Evolutionary conservation across 148 eudicot species (phyloP), one percentile per base, ranked within the genome.

Genomic region (Hydrangea macrophylla): DNA sequence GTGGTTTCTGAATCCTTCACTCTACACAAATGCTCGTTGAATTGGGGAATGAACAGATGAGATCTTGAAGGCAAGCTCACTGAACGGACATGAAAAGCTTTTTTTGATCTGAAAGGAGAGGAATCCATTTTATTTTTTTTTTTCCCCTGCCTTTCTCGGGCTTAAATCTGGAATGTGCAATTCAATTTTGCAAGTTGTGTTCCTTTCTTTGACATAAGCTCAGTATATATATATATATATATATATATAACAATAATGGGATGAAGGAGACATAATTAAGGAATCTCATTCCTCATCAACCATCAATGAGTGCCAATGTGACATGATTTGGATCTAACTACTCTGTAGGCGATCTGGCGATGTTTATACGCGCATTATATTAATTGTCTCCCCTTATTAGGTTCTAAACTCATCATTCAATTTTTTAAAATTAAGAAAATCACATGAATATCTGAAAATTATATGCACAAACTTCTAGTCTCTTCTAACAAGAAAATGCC

Each of bases 11-110:
- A 44, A 8, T 76, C 60, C n/a, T 58, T 67, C 10, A 78, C 53
- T 54, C 62, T 71, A 20, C 31, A 50, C 36, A 81, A 64, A 9
- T 76, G 75, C 35, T 73, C 70, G 8, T 81, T 73, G 40, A 71
- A 44, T 55, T 74, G 70, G 32, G 64, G 37, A 32, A 55, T 33
- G 1, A 53, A 40, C 0, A 70, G 76, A 2, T 76, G 78, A 60
- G 67, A 60, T 44, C 27, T 33, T 22, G 70, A 48, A 10, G 78
- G 76, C 23, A 77, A 74, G 75, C 76, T 77, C 18, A 44, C n/a
- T 30, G 84, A 81, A 18, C 81, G 73, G 67, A 73, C 37, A 55
- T 73, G 77, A 39, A 28, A 23, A 28, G 2, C 8, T 26, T 12
- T 6, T 45, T 65, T 51, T 48, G 26, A 33, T 68, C 57, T 74